Evolutionary conservation across 116 monocot species (phyloP).

Genomic region (Cymodocea nodosa): DNA sequence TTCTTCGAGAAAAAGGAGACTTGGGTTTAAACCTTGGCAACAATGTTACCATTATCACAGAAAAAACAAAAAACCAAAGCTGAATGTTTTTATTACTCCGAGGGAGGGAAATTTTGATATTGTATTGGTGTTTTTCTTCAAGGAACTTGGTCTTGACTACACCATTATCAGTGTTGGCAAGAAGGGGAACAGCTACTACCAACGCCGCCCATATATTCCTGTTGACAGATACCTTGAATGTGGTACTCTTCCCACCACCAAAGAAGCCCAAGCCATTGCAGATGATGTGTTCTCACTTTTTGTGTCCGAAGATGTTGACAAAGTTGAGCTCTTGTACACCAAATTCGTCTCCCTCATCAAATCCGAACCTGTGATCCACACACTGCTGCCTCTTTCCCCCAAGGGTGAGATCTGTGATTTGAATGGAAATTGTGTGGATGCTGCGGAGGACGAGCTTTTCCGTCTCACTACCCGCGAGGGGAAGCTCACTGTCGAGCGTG

Average conservation of each 20-base stretch:
- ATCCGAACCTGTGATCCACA: slow-evolving; percentile 88
- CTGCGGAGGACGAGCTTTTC: slow-evolving; percentile 92
- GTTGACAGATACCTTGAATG: slow-evolving; percentile 62
- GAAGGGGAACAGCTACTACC: slow-evolving; percentile 79
- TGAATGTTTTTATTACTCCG: no score
- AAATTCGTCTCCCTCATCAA: slow-evolving; percentile 88
- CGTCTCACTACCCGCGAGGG: slow-evolving; percentile 85
- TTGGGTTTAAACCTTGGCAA: no score
- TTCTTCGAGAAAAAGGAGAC: no score
- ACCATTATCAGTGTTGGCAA: slow-evolving; percentile 76
- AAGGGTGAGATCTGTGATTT: slow-evolving; percentile 89
- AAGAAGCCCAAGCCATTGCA: slow-evolving; percentile 84
- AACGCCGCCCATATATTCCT: slow-evolving; percentile 67
- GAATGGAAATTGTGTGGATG: slow-evolving; percentile 87
- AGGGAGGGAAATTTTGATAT: no score
- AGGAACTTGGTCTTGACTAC: slow-evolving; percentile 47
- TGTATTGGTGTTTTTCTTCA: neutral
- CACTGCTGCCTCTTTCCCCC: slow-evolving; percentile 80
- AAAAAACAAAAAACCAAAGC: no score
- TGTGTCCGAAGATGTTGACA: slow-evolving; percentile 79
- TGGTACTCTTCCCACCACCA: slow-evolving; percentile 60
- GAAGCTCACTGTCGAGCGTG: slow-evolving; percentile 74
- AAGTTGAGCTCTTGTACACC: slow-evolving; percentile 91
- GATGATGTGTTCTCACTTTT: slow-evolving; percentile 92
- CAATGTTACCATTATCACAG: no score